phyloP scores from a whole-genome alignment of 495 filamentous ascomycete genomes.

The Annulohypoxylon nitens region DNA sequence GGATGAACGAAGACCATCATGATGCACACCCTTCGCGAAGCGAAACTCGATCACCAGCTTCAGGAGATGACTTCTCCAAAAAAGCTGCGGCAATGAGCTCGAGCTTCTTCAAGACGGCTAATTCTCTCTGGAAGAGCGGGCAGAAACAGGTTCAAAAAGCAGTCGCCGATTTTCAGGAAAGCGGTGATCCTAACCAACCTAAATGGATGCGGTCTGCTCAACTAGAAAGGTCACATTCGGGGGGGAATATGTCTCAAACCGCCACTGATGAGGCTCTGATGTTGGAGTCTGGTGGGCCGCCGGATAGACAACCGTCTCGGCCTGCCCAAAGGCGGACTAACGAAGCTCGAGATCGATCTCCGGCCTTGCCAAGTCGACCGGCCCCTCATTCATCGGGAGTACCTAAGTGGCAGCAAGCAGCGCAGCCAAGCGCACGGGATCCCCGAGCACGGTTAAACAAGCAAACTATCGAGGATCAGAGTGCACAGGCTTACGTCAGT shows the following conservation, averaged over 20 bases:
- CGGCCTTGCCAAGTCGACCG: slow-evolving; percentile 55
- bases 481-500: slow-evolving; percentile 87
- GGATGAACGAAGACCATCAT: slow-evolving; percentile 52
- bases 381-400: slow-evolving; percentile 36
- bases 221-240: slow-evolving; percentile 52
- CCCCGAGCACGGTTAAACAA: slow-evolving; percentile 73
- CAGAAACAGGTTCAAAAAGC: slow-evolving; percentile 96
- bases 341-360: slow-evolving; percentile 60
- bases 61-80: slow-evolving; percentile 82
- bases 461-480: slow-evolving; percentile 83
- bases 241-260: slow-evolving; percentile 39
- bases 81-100: slow-evolving; percentile 84
- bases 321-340: slow-evolving; percentile 42
- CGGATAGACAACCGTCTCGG: slow-evolving; percentile 57
- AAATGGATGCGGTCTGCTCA: slow-evolving; percentile 91
- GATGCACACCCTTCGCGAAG: slow-evolving; percentile 61
- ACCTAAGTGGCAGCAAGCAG: slow-evolving; percentile 63
- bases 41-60: slow-evolving; percentile 69
- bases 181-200: slow-evolving; percentile 82
- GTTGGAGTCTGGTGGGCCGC: slow-evolving; percentile 76
- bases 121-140: slow-evolving; percentile 91
- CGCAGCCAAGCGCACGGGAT: slow-evolving; percentile 58
- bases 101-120: slow-evolving; percentile 92
- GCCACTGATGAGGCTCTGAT: slow-evolving; percentile 91
- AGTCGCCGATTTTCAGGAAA: slow-evolving; percentile 83